Evolutionary conservation across 306 rosid genomes (phyloP).

Genomic region (Astragalus membranaceus): DNA sequence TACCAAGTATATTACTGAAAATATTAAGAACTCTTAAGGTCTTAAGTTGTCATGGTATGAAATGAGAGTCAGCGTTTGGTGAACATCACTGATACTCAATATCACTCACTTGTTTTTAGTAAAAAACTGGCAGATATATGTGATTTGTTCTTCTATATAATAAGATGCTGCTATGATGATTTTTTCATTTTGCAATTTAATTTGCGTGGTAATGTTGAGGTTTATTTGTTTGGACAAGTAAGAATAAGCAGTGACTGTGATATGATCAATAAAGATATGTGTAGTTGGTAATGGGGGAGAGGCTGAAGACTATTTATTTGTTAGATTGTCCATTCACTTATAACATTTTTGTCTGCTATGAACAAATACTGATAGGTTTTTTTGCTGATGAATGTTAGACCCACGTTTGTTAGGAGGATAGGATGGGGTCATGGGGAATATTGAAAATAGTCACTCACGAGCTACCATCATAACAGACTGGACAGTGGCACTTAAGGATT

Average conservation of each 20-base stretch:
- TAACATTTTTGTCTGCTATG: background rate
- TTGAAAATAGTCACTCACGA: no score
- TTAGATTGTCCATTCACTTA: background rate
- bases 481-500: no score
- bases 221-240: background rate
- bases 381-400: no score
- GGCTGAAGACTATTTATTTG: background rate
- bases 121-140: background rate
- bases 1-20: background rate
- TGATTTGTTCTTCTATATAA: background rate
- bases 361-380: background rate
- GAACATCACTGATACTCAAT: no score
- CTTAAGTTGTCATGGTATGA: background rate
- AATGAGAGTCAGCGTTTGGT: no score
- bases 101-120: background rate
- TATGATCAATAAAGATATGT: background rate
- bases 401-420: no score
- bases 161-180: background rate
- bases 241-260: background rate
- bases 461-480: no score
- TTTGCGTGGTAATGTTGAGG: background rate
- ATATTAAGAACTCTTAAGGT: background rate
- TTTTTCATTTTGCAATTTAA: background rate
- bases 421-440: no score
- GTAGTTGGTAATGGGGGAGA: background rate